Evolutionary conservation across 352 stramenopile species (phyloP), one percentile per base, ranked within the genome.

Genomic region (Globisporangium abappressorium): DNA sequence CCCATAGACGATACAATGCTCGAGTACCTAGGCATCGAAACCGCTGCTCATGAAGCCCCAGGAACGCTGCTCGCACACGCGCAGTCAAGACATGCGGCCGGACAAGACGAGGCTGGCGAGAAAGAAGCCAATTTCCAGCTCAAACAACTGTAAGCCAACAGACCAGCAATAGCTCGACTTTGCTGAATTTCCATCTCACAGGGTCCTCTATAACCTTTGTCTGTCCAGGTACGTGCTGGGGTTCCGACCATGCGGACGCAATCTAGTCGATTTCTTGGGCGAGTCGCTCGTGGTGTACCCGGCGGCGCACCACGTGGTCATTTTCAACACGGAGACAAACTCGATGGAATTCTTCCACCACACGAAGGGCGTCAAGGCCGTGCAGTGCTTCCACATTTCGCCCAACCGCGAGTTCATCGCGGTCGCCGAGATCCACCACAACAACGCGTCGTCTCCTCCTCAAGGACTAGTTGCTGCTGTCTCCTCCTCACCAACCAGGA

Each of bases 271-370:
- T 49, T 92, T 92, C 58, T 64, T 84, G 11, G 78, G 60, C 41
- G 87, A 94, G 28, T 75, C 60, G 22, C 62, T 76, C 5, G 74
- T 92, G 6, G 79, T 91, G 54, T 93, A 92, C 51, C 84, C 87
- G 0, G 82, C 82, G 1, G 87, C 76, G 0, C 82, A 93, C 51
- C 84, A 93, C 61, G 70, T 93, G 36, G 73, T 58, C 2, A 65
- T 93, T 15, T 88, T 87, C 68, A 79, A 93, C 57, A 68, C 86
- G 0, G 87, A 92, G 53, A 80, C 30, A 20, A 74, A 72, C 5
- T 47, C 30, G 5, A 93, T 95, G 85, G 85, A 92, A 30, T 95
- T 94, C 38, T 72, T 95, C 24, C 78, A 93, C 56, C 76, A 82
- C 20, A 79, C 87, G 56, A 75, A 78, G 1, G 70, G 71, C 12